Conservation (phyloP, 2,329 filamentous ascomycete genomes). For the Chaetomium sp. region DNA sequence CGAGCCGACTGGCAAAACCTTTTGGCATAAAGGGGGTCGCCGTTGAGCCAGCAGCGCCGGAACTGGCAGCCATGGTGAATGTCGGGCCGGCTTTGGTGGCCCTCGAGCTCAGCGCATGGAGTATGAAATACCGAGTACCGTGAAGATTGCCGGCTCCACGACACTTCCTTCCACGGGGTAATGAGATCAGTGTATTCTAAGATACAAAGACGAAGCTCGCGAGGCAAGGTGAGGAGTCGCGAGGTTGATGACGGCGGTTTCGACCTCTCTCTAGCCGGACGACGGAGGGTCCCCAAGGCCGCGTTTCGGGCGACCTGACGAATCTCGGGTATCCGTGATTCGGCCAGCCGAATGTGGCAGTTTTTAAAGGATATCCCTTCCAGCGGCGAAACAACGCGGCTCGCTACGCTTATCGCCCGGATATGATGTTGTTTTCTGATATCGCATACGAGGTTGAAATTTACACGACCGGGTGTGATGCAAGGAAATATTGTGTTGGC, state of each 20-base stretch:
- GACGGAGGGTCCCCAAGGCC: neutral
- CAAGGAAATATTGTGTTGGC: neutral
- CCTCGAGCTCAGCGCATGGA: neutral
- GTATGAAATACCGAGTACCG: neutral
- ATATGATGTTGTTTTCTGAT: neutral
- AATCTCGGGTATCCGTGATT: neutral
- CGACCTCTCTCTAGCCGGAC: neutral
- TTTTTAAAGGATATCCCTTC: slow-evolving; percentile 2
- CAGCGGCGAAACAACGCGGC: slow-evolving; percentile 1
- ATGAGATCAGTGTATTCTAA: slow-evolving; percentile 6
- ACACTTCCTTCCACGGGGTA: neutral
- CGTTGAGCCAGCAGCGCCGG: neutral
- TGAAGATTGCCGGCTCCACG: neutral
- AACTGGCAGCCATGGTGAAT: neutral
- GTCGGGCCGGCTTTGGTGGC: neutral
- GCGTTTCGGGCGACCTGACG: neutral
- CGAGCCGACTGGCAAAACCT: neutral
- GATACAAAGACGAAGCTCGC: slow-evolving; percentile 14
- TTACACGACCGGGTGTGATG: slow-evolving; percentile 1
- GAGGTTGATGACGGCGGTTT: neutral
- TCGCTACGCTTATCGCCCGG: neutral
- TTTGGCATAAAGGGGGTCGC: neutral
- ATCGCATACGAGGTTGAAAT: slow-evolving; percentile 13
- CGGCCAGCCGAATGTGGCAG: slow-evolving; percentile 1
- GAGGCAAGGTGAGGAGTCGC: neutral